Evolutionary conservation across 2,329 filamentous ascomycete species (phyloP), one percentile per base, ranked within the genome.

Genomic region (Elsinoe arachidis): DNA sequence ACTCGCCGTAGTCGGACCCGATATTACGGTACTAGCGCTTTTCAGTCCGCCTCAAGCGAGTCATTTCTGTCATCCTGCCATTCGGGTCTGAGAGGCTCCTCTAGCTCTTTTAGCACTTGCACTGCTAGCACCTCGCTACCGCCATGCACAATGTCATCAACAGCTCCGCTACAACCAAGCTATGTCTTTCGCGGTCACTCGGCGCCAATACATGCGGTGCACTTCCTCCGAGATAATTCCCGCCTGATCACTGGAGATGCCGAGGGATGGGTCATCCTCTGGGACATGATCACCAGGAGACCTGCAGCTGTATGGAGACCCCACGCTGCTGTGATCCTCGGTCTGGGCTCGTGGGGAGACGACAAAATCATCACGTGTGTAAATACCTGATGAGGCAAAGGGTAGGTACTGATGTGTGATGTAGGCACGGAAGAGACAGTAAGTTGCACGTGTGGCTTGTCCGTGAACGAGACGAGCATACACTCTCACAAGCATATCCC

Each of bases 381-480:
- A 33, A 15, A 55, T 44, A 63, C 58, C 60, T 56, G 35, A 37
- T 21, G 15, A n/a, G 26, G 34, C 14, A 34, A 14, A 19, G 4
- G 34, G 3, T 41, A 12, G 30, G 47, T 35, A 14, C 37, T 43
- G 51, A 55, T 56, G 21, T 14, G 49, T 12, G 44, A 19, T 58
- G 35, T 61, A 96, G 91, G 35, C 91, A 97, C 73, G 92, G 92
- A 12, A 82, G 93, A 69, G 93, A 99, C 69, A 87, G 93, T 69
- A 88, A 85, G 66, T 78, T 97, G 49, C 79, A 87, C 19, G 85
- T 95, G 15, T 99, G 93, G 93, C 85, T 87, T 66, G 69, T 96
- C 12, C 73, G 77, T 11, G 65, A 69, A 34, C 69, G 76, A 7
- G 82, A 87, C 56, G 86, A 93, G 65, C 69, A 76, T 19, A 70